Evolutionary conservation across 1,284 basidiomycete genomes (phyloP).

Genomic region (Boletus calvinii): DNA sequence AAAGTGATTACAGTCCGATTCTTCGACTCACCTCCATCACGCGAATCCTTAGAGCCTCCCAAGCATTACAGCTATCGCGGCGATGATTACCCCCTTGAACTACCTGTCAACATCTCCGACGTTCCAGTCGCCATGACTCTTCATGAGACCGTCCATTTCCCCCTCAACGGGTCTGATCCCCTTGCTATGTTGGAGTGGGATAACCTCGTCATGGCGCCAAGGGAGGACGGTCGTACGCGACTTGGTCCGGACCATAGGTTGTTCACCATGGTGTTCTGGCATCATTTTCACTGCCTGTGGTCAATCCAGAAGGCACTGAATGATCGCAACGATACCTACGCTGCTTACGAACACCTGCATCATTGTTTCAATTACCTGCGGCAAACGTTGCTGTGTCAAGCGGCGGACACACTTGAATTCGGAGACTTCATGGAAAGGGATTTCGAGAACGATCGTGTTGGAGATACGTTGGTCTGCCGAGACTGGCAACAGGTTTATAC

Average conservation of each 20-base stretch:
- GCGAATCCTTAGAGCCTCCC: not conserved
- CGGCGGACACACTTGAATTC: conserved; percentile 33
- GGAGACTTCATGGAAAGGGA: conserved; percentile 29
- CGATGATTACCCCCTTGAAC: conserved; percentile 10
- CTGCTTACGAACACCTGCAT: conserved; percentile 18
- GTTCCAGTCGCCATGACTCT: conserved; percentile 10
- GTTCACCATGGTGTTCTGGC: conserved; percentile 13
- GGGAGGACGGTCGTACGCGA: conserved; percentile 11
- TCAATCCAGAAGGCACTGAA: conserved; percentile 14
- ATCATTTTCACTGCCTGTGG: conserved; percentile 17
- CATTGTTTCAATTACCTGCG: conserved; percentile 37
- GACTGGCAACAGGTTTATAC: conserved; percentile 30
- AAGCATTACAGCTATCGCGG: conserved; percentile 12
- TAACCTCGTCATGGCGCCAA: conserved; percentile 10
- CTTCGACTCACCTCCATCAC: not conserved
- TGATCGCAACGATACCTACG: conserved; percentile 13
- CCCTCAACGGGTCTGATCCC: conserved; percentile 10
- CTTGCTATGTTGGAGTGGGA: conserved; percentile 12
- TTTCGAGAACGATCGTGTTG: conserved; percentile 13
- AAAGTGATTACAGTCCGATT: no score
- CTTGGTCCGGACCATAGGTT: conserved; percentile 12
- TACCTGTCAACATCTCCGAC: not conserved
- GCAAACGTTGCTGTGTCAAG: conserved; percentile 31
- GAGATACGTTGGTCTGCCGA: conserved; percentile 27
- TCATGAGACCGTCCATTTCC: conserved; percentile 16